Conservation (phyloP, 345 rosid genomes). For the Hirschfeldia incana region DNA sequence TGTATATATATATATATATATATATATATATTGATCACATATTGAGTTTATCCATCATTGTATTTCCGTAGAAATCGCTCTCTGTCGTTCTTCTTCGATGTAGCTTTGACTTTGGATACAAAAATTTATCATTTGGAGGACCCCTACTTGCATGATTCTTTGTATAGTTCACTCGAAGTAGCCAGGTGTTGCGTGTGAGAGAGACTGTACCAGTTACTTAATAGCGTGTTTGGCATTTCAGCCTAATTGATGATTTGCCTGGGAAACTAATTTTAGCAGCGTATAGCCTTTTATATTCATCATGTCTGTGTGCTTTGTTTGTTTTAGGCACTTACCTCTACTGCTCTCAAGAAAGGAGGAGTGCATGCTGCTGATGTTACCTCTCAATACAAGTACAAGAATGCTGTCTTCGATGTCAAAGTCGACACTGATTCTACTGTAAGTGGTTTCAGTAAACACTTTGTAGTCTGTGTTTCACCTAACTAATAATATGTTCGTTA, state of each 20-base stretch:
- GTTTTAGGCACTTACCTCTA: conserved; percentile 74
- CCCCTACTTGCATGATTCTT: background rate
- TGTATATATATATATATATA: too few species aligned
- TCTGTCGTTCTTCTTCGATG: background rate
- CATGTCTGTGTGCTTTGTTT: background rate
- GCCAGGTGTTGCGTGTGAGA: background rate
- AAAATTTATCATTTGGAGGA: background rate
- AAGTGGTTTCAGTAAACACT: conserved; percentile 23
- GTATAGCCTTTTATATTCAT: too few species aligned
- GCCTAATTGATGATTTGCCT: too few species aligned
- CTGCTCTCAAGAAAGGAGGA: conserved; percentile 77
- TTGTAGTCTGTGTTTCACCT: background rate
- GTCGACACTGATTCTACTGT: conserved; percentile 84
- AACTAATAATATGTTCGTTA: background rate
- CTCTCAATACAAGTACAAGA: conserved; percentile 75
- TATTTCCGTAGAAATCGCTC: too few species aligned
- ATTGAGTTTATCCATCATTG: too few species aligned
- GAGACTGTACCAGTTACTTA: background rate
- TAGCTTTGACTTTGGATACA: conserved; percentile 8
- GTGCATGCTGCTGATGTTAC: conserved; percentile 76
- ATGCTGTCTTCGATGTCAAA: conserved; percentile 70
- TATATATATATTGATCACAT: too few species aligned
- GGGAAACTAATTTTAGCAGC: background rate
- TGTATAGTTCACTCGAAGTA: background rate
- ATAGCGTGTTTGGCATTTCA: too few species aligned